phyloP scores from a whole-genome alignment of 73 alveolate genomes.

The Tetrahymena malaccensis region DNA sequence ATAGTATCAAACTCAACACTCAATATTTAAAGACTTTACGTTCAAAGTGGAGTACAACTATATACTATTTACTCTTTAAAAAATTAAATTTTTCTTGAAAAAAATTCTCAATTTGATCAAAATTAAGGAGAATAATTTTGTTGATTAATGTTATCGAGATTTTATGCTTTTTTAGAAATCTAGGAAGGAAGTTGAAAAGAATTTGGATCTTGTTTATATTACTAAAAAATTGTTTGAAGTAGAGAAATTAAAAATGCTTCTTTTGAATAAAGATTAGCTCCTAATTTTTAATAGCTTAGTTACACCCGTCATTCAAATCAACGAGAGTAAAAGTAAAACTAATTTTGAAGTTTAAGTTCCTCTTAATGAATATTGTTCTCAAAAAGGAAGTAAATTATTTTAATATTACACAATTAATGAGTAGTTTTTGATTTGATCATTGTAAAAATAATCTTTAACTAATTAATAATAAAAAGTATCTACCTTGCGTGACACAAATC shows the following conservation, averaged over 20 bases:
- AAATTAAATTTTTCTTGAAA: not conserved
- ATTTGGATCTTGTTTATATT: not conserved
- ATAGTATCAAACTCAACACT: not conserved
- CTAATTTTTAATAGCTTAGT: not conserved
- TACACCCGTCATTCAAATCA: not conserved
- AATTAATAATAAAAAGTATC: not conserved
- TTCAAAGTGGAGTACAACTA: not conserved
- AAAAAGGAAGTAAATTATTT: not conserved
- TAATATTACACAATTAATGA: too few species aligned
- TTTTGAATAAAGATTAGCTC: not conserved
- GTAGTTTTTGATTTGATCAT: too few species aligned
- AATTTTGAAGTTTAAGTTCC: not conserved
- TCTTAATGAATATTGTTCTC: not conserved
- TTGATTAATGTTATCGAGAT: not conserved
- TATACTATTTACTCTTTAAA: not conserved
- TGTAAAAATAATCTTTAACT: too few species aligned
- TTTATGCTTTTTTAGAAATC: not conserved
- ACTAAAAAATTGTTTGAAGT: not conserved
- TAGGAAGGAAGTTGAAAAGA: not conserved
- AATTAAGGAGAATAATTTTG: not conserved
- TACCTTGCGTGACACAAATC: not conserved
- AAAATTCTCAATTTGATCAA: not conserved
- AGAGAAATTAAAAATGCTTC: not conserved
- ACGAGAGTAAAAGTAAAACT: not conserved
- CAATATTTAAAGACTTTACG: not conserved